Conservation (phyloP, 176 grass and related monocot species). For the Avena sativa region DNA sequence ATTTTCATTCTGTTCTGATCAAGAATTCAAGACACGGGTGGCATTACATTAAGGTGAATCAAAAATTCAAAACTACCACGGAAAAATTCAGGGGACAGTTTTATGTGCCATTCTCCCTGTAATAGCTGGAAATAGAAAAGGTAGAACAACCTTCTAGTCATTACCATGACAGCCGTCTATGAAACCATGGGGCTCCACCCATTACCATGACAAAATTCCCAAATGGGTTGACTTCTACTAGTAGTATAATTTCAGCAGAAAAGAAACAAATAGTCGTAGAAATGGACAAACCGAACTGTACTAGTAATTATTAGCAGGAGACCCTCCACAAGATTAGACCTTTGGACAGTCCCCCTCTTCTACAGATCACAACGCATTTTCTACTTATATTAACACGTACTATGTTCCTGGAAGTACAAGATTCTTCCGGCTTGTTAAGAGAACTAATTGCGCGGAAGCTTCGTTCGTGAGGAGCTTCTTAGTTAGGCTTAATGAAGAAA, state of each 20-base stretch:
- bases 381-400: background rate
- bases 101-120: background rate
- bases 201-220: background rate
- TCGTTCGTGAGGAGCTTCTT: background rate
- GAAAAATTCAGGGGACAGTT: background rate
- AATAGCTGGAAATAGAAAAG: background rate
- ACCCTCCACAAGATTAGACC: background rate
- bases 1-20: background rate
- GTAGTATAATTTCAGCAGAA: background rate
- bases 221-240: background rate
- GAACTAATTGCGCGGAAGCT: slow-evolving; percentile 29
- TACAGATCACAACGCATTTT: slow-evolving; percentile 30
- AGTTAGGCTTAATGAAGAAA: background rate
- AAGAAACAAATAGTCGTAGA: background rate
- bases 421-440: slow-evolving; percentile 21
- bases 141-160: background rate
- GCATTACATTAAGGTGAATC: background rate
- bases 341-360: slow-evolving; percentile 25
- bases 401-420: background rate
- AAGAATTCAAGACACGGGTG: background rate
- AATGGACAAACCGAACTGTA: background rate
- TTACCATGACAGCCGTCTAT: background rate
- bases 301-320: background rate
- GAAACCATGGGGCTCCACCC: background rate
- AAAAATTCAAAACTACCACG: background rate